Evolutionary conservation across 345 rosid genomes (phyloP), one percentile per base, ranked within the genome.

Genomic region (Pistacia atlantica): DNA sequence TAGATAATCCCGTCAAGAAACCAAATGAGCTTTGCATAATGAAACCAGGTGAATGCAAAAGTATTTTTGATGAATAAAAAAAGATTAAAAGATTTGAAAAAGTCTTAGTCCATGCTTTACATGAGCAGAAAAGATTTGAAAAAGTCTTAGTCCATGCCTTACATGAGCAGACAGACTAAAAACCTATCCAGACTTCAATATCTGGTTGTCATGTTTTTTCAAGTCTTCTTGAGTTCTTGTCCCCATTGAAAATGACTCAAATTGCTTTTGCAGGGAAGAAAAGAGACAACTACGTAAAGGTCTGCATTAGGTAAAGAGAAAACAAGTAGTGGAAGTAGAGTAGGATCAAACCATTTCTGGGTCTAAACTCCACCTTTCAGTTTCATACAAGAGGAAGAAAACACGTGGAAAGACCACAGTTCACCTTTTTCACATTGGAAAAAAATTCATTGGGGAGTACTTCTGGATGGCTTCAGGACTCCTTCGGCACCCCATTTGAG

Each of bases 211-310:
- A 2, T 49, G 25, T 1, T 10, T 46, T 46, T 60, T 13, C 20
- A 17, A 5, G 10, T 64, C 38, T 2, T 64, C 3, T 25, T 25
- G 25, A 25, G 25, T 25, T 25, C 25, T 31, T 33, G 77, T 38
- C 69, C 70, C 78, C 69, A 8, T 11, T 59, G 78, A 79, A 49
- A 82, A n/a, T 49, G 76, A 79, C 80, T 38, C 2, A 46, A 58
- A 25, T 1, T 0, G n/a, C 9, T 20, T 22, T 4, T 71, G 74
- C 22, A 4, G 56, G 25, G 12, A 48, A 57, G 48, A 25, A 48
- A 11, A 72, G 13, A 73, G 65, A 76, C 82, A 79, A 20, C 14
- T 18, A 69, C 0, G 57, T 7, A 49, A 1, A 35, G 48, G 72
- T 69, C 65, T 28, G 17, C 35, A 11, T 37, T 16, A 31, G 49